phyloP scores from a whole-genome alignment of 495 filamentous ascomycete genomes.

The Xylaria curta region DNA sequence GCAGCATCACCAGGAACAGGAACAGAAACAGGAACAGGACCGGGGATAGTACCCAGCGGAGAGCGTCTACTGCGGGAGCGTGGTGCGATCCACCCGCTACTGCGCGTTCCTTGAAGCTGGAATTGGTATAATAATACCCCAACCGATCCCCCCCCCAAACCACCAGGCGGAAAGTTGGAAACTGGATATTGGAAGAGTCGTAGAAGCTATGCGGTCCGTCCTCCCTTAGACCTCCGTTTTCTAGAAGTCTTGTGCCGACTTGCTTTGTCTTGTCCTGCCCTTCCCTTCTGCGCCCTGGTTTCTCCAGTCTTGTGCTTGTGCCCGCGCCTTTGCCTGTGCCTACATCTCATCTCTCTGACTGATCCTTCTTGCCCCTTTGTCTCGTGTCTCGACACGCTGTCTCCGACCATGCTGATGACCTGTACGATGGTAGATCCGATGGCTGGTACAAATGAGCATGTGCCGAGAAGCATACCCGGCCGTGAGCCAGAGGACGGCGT shows the following conservation, averaged over 20 bases:
- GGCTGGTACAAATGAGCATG: conserved; percentile 56
- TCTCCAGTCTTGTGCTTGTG: neutral
- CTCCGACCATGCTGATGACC: conserved; percentile 38
- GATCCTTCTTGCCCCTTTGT: conserved; percentile 31
- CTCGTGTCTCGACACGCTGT: conserved; percentile 29
- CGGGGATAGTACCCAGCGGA: neutral
- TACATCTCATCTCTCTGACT: neutral
- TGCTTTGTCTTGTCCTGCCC: conserved; percentile 15
- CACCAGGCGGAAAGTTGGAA: conserved; percentile 7
- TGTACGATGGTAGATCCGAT: conserved; percentile 49
- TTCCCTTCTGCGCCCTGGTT: neutral
- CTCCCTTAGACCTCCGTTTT: conserved; percentile 13
- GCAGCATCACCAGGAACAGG: conserved; percentile 29
- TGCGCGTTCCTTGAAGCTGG: conserved; percentile 24
- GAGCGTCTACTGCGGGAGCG: conserved; percentile 17
- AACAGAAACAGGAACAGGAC: conserved; percentile 17
- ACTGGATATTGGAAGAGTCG: conserved; percentile 15
- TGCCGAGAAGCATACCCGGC: conserved; percentile 47
- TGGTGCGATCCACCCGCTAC: conserved; percentile 20
- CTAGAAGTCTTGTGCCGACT: conserved; percentile 11
- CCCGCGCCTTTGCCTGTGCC: conserved; percentile 5
- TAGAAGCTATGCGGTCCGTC: conserved; percentile 29
- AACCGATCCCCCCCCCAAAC: conserved; percentile 8
- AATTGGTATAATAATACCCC: conserved; percentile 27
- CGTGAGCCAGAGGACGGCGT: conserved; percentile 49